Conservation (phyloP, 441 rosid species). For the Metrosideros polymorpha region DNA sequence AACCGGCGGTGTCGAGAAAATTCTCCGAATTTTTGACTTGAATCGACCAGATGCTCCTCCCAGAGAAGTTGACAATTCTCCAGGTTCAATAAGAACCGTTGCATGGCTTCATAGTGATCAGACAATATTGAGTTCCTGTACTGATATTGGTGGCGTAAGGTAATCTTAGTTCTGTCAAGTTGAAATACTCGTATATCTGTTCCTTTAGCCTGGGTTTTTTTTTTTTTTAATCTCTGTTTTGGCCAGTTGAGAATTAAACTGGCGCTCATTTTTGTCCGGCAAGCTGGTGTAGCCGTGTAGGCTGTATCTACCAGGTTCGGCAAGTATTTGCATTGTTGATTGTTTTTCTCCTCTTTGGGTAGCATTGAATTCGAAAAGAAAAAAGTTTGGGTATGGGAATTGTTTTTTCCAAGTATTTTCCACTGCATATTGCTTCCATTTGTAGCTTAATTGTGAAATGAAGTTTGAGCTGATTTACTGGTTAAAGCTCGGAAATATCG, state of each 20-base stretch:
- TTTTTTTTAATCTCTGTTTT: not conserved
- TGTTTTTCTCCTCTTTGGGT: not conserved
- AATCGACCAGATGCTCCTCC: conserved; percentile 78
- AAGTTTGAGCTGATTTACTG: not conserved
- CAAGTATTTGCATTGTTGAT: not conserved
- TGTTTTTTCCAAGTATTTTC: not conserved
- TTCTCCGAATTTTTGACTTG: conserved; percentile 75
- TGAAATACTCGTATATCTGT: not conserved
- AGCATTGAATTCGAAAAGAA: not conserved
- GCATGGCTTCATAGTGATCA: conserved; percentile 96
- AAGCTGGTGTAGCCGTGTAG: not conserved
- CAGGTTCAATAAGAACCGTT: conserved; percentile 80
- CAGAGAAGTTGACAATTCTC: conserved; percentile 66
- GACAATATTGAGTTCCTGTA: conserved; percentile 80
- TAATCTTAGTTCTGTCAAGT: conserved; percentile 6
- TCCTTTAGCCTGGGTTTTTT: not conserved
- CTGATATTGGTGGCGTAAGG: conserved; percentile 90
- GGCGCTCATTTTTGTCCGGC: not conserved
- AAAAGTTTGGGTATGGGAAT: not conserved
- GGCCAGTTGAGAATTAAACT: not conserved
- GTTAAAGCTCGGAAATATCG: not conserved
- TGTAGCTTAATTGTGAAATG: not conserved
- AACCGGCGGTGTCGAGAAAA: conserved; percentile 92
- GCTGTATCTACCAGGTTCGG: not conserved
- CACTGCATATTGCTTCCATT: not conserved